Base-by-base conservation (phyloP, 306 rosid genomes). In the Vigna reflexopilosa region DNA sequence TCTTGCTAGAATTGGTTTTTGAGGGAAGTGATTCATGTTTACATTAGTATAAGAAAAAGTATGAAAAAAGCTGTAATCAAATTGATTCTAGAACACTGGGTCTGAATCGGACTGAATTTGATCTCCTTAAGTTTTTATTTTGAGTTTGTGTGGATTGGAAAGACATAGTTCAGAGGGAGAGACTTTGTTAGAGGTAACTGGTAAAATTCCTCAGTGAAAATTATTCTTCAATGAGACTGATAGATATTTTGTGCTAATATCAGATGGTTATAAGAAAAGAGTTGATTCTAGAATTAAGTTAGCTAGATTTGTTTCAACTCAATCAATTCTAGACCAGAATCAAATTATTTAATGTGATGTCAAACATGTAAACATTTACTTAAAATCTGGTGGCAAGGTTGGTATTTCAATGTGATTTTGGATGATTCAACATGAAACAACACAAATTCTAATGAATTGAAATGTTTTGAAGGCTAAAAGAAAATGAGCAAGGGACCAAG, bases 401-500 rank as follows among this genome's bases (percentile, higher is more conserved):
- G 30, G 5, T 55, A 55, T 20, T 20, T 55, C 30, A 55, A 0
- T 9, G 6, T 55, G 7, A 56, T 56, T 11, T 10, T 22, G 32
- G 1, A 56, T 56, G 16, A 3, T 20, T 56, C 2, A 20, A 9
- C 14, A 5, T 3, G 2, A 9, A 55, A 55, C 61, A 11, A 19
- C 9, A 22, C 3, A 9, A 0, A 32, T 4, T 36, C 28, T 14
- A 26, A 16, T 14, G 17, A 58, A 13, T 66, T 67, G 52, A 42
- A 72, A 47, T 70, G 4, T 57, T 48, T 17, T 73, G 61, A 54
- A 48, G 73, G 67, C 9, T 15, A 58, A 14, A 8, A n/a, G 4
- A 55, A 1, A 16, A 90, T 89, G 94, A 85, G 96, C 89, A 90
- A 89, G 78, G 91, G 88, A 80, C 92, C 96, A 28, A 89, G 75